phyloP scores from a whole-genome alignment of 768 basidiomycete species.

The Cyclocybe aegerita region DNA sequence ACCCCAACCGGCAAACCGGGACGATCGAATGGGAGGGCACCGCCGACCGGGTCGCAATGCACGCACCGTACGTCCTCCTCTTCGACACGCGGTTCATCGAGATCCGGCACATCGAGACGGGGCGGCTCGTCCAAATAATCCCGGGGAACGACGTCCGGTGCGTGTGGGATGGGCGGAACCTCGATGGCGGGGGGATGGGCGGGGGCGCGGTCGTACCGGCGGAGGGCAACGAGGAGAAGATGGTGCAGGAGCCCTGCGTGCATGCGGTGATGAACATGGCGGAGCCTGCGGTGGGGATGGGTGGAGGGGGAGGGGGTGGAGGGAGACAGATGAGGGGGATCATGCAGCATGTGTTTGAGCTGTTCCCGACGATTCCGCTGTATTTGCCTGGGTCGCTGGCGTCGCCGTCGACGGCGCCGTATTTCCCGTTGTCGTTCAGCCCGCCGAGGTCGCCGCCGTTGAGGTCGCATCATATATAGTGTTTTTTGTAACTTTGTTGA shows the following conservation, averaged over 20 bases:
- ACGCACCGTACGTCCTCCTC: slow-evolving; percentile 84
- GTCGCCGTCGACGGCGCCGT: too few species aligned
- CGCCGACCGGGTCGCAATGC: slow-evolving; percentile 85
- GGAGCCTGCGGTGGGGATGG: slow-evolving; percentile 39
- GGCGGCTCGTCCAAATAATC: slow-evolving; percentile 80
- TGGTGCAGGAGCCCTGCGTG: slow-evolving; percentile 77
- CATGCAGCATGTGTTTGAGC: too few species aligned
- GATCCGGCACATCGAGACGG: slow-evolving; percentile 80
- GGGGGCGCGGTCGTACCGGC: slow-evolving; percentile 66
- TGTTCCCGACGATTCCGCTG: too few species aligned
- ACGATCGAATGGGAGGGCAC: slow-evolving; percentile 95
- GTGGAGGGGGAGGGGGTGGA: slow-evolving; percentile 21
- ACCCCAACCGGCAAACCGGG: slow-evolving; percentile 66
- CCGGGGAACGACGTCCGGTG: slow-evolving; percentile 80
- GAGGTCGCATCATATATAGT: too few species aligned
- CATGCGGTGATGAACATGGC: slow-evolving; percentile 81
- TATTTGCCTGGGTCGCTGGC: too few species aligned
- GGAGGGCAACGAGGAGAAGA: slow-evolving; percentile 42
- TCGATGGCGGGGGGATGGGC: slow-evolving; percentile 55
- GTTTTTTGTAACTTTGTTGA: too few species aligned
- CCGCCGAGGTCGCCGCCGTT: too few species aligned
- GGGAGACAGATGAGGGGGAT: too few species aligned
- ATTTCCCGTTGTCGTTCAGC: too few species aligned
- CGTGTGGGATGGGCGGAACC: slow-evolving; percentile 83
- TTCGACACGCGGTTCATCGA: slow-evolving; percentile 92